Conservation (phyloP, 805 yeast species). For the Pichia rugopelliculosa region DNA sequence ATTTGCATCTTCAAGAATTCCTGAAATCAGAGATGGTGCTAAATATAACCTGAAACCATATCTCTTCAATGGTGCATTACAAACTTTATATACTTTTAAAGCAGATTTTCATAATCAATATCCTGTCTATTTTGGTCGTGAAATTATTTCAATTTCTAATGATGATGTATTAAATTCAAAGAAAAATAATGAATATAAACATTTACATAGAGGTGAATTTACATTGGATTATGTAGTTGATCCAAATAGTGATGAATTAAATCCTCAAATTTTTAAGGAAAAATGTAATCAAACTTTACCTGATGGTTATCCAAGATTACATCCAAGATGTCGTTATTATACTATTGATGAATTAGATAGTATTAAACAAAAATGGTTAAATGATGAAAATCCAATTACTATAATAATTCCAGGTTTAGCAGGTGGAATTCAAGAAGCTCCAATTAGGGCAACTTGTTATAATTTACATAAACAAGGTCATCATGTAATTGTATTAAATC, state of each 20-base stretch:
- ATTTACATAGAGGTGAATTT: conserved; percentile 32
- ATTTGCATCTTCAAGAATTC: conserved; percentile 32
- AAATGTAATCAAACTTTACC: conserved; percentile 35
- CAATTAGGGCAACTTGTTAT: conserved; percentile 49
- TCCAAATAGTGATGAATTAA: conserved; percentile 17
- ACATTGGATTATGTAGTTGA: conserved; percentile 43
- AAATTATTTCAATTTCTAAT: conserved; percentile 31
- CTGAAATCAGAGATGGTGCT: conserved; percentile 33
- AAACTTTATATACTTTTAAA: conserved; percentile 41
- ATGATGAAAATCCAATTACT: conserved; percentile 46
- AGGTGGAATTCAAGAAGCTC: conserved; percentile 76
- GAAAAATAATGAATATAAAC: conserved; percentile 9
- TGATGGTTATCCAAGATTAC: conserved; percentile 52
- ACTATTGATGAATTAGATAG: conserved; percentile 36
- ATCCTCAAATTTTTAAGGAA: conserved; percentile 23
- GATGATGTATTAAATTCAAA: conserved; percentile 3
- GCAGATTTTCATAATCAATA: conserved; percentile 36
- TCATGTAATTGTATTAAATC: conserved; percentile 54
- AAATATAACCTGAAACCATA: conserved; percentile 39
- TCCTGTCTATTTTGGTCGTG: conserved; percentile 39
- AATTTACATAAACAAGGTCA: conserved; percentile 36
- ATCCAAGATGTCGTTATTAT: conserved; percentile 61
- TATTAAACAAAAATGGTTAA: conserved; percentile 26
- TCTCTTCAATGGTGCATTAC: conserved; percentile 41
- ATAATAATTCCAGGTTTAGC: conserved; percentile 66